Evolutionary conservation across 2,329 filamentous ascomycete genomes (phyloP).

Genomic region (Penicillium sp.): DNA sequence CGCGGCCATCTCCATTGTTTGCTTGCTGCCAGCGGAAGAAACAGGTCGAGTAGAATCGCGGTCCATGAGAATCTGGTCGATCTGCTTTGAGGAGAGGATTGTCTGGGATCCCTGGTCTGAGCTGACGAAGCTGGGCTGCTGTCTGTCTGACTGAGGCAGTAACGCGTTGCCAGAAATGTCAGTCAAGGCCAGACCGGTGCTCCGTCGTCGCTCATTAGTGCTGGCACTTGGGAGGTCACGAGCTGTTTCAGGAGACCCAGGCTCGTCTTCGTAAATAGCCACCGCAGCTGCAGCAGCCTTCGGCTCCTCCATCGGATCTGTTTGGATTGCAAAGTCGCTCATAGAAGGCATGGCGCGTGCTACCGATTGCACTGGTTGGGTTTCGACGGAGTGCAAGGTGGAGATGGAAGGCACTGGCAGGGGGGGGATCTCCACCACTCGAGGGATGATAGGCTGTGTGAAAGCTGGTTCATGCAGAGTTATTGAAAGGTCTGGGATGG

Average conservation of each 20-base stretch:
- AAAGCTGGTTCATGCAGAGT: slow-evolving; percentile 30
- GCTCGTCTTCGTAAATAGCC: slow-evolving; percentile 64
- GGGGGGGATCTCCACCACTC: slow-evolving; percentile 20
- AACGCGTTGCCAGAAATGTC: slow-evolving; percentile 63
- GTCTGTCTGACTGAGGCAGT: slow-evolving; percentile 28
- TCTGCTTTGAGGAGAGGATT: slow-evolving; percentile 74
- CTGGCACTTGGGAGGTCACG: slow-evolving; percentile 32
- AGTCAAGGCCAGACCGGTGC: slow-evolving; percentile 56
- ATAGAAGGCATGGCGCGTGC: slow-evolving; percentile 29
- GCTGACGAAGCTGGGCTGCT: slow-evolving; percentile 45
- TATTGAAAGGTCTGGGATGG: slow-evolving; percentile 28
- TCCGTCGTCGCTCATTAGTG: slow-evolving; percentile 27
- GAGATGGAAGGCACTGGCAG: slow-evolving; percentile 41
- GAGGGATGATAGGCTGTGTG: slow-evolving; percentile 37
- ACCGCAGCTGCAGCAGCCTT: slow-evolving; percentile 38
- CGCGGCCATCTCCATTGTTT: slow-evolving; percentile 28
- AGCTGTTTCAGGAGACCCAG: slow-evolving; percentile 54
- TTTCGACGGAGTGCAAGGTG: slow-evolving; percentile 47
- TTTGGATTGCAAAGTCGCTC: slow-evolving; percentile 26
- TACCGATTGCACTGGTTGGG: slow-evolving; percentile 45
- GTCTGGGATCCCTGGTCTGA: slow-evolving; percentile 80
- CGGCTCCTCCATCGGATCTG: slow-evolving; percentile 22
- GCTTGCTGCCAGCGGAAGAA: slow-evolving; percentile 37
- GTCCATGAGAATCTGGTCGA: slow-evolving; percentile 71
- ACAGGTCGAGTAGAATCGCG: slow-evolving; percentile 44